Evolutionary conservation across 148 eudicot genomes (phyloP).

Genomic region (Rhododendron kiyosumense): DNA sequence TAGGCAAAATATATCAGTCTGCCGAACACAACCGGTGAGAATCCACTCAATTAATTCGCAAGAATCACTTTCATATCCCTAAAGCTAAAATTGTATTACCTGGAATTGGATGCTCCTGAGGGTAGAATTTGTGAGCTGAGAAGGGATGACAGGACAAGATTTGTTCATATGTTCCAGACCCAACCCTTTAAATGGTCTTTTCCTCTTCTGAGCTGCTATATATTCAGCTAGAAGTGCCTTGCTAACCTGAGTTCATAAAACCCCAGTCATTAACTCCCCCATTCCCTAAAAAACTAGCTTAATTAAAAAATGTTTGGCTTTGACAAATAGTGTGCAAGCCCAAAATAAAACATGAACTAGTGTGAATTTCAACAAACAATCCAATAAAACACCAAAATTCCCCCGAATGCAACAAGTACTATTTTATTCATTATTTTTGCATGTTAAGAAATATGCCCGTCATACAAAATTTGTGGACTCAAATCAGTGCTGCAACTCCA

Average conservation of each 20-base stretch:
- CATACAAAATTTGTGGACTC: not conserved
- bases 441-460: not conserved
- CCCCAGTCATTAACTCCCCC: not conserved
- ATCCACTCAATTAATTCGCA: not conserved
- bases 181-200: conserved; percentile 75
- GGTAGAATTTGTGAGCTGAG: conserved; percentile 53
- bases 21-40: conserved; percentile 3
- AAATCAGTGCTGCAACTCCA: not conserved
- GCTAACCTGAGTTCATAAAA: conserved; percentile 53
- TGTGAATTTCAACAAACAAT: not conserved
- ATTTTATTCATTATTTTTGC: not conserved
- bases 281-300: not conserved
- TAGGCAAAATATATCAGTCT: conserved; percentile 80
- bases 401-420: not conserved
- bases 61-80: not conserved
- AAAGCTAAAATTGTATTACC: conserved; percentile 32
- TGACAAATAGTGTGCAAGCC: not conserved
- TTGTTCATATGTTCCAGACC: conserved; percentile 94
- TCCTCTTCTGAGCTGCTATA: conserved; percentile 49
- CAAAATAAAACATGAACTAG: not conserved
- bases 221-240: conserved; percentile 76
- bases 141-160: conserved; percentile 58
- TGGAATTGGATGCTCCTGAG: conserved; percentile 63
- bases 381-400: not conserved
- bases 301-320: not conserved